These are phyloP conservation scores for Plasmodium relictum DNA, from an alignment of 169 alveolate genomes.

Conservation along the genomic window DNA sequence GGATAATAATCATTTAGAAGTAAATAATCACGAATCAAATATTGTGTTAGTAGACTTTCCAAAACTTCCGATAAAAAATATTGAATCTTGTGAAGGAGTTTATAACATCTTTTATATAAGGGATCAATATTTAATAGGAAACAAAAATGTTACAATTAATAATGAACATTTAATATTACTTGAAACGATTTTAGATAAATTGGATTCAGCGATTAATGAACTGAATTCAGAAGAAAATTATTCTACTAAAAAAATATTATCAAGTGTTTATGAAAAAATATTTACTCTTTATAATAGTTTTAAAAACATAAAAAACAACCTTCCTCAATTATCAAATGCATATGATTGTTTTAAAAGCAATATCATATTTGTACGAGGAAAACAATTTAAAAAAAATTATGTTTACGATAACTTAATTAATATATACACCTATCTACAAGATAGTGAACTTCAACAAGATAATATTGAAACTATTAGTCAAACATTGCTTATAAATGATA, in stretches of 20 bases:
- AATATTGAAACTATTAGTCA: constrained; percentile 53
- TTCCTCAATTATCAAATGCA: constrained; percentile 63
- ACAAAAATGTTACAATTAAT: constrained; percentile 41
- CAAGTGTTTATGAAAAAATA: constrained; percentile 62
- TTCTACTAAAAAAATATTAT: constrained; percentile 47
- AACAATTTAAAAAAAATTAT: constrained; percentile 71
- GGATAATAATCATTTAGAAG: neutral
- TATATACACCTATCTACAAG: constrained; percentile 66
- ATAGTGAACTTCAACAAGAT: constrained; percentile 72
- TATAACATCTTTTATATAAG: constrained; percentile 63
- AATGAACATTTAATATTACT: constrained; percentile 59
- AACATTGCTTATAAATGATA: constrained; percentile 37
- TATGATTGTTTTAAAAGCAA: constrained; percentile 68
- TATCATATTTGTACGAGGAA: constrained; percentile 35
- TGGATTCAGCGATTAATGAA: constrained; percentile 52
- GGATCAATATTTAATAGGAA: constrained; percentile 66
- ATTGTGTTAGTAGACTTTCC: constrained; percentile 57
- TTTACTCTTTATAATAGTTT: constrained; percentile 39
- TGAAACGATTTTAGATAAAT: constrained; percentile 53
- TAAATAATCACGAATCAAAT: constrained; percentile 18
- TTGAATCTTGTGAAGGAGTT: constrained; percentile 60
- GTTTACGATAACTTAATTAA: constrained; percentile 67
- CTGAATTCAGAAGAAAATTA: constrained; percentile 36
- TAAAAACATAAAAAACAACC: constrained; percentile 24
- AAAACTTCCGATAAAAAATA: constrained; percentile 42